phyloP scores from a whole-genome alignment of 2,329 filamentous ascomycete species.

The Exophiala lecanii-corni region DNA sequence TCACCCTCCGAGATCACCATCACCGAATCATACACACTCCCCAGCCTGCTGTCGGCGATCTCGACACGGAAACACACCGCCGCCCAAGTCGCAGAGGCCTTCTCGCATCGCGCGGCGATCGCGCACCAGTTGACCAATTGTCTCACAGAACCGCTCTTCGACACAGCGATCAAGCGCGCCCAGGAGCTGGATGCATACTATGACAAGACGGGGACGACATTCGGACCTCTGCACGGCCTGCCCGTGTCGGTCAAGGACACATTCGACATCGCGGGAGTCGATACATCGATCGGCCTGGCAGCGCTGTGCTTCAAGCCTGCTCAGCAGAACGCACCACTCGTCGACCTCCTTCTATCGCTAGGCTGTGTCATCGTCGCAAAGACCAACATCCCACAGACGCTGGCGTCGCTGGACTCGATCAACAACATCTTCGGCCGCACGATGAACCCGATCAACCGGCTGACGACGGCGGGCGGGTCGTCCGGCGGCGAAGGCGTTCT shows the following conservation, averaged over 20 bases:
- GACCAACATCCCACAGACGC: constrained; percentile 62
- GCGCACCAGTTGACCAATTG: constrained; percentile 32
- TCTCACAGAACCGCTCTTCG: constrained; percentile 37
- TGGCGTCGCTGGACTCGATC: constrained; percentile 52
- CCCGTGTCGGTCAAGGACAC: constrained; percentile 35
- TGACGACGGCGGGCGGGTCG: constrained; percentile 59
- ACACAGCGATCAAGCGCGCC: constrained; percentile 34
- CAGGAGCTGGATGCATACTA: constrained; percentile 35
- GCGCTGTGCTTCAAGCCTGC: constrained; percentile 58
- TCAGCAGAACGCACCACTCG: constrained; percentile 51
- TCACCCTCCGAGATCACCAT: constrained; percentile 51
- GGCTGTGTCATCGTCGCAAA: constrained; percentile 67
- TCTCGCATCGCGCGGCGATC: constrained; percentile 44
- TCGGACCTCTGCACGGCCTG: constrained; percentile 38
- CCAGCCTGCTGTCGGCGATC: constrained; percentile 35
- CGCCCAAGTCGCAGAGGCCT: constrained; percentile 49
- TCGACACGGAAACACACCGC: constrained; percentile 33
- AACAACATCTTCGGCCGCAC: constrained; percentile 58
- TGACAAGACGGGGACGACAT: constrained; percentile 26
- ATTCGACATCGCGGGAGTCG: constrained; percentile 43
- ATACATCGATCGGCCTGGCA: constrained; percentile 55
- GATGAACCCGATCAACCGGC: constrained; percentile 59
- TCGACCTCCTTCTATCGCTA: constrained; percentile 53
- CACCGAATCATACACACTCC: constrained; percentile 50
- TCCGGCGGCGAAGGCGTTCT: constrained; percentile 62